phyloP scores from a whole-genome alignment of 768 basidiomycete species.

The Suillus plorans region DNA sequence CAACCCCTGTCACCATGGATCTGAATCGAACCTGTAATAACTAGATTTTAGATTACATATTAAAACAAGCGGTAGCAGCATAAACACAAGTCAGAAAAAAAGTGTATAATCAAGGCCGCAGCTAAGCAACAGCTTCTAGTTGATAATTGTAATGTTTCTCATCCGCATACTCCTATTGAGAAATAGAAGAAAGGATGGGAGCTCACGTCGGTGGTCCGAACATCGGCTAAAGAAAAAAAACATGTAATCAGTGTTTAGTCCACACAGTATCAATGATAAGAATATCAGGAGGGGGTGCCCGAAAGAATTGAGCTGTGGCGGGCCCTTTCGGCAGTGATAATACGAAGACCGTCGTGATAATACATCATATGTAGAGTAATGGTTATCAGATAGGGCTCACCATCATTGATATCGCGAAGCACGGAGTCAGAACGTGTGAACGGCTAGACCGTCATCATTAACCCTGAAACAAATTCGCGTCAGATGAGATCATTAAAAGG shows the following conservation, averaged over 20 bases:
- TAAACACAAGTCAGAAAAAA: slow-evolving; percentile 32
- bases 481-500: neutral
- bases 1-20: neutral
- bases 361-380: slow-evolving; percentile 53
- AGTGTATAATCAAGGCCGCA: slow-evolving; percentile 57
- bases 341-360: slow-evolving; percentile 96
- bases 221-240: neutral
- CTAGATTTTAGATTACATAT: neutral
- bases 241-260: slow-evolving; percentile 9
- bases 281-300: slow-evolving; percentile 79
- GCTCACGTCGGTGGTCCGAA: neutral
- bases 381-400: slow-evolving; percentile 33
- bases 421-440: slow-evolving; percentile 11
- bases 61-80: neutral
- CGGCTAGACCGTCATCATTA: neutral
- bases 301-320: slow-evolving; percentile 84
- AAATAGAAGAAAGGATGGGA: neutral
- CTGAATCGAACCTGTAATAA: neutral
- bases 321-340: slow-evolving; percentile 79
- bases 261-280: slow-evolving; percentile 5
- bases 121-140: slow-evolving; percentile 92
- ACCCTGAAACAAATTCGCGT: neutral
- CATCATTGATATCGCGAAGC: slow-evolving; percentile 11
- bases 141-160: slow-evolving; percentile 50
- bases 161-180: slow-evolving; percentile 16